Base-by-base conservation (phyloP, 176 grass and related monocot genomes). In the Thalia dealbata region DNA sequence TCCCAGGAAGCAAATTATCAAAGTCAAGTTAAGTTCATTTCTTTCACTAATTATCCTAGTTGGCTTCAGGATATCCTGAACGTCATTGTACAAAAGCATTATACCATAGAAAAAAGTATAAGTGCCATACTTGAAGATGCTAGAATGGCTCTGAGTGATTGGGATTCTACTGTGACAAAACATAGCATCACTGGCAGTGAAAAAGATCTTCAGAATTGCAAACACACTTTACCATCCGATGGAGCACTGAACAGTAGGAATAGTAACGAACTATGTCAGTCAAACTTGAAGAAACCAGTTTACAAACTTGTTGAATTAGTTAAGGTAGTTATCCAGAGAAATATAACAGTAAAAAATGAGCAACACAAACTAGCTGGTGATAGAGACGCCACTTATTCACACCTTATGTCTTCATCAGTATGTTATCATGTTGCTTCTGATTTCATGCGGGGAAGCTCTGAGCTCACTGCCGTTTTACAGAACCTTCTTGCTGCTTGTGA, bases 71-170 rank as follows among this genome's bases (percentile, higher is more conserved):
- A 83, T 68, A 84, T 91, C 14, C 78, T 85, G 77, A 28, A 78
- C 55, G 70, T 96, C 12, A 83, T 89, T 18, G 55, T 79, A 24
- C 71, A 82, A 0, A 81, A 81, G 81, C 88, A 91, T 72, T 80
- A 96, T 74, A 68, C 80, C 35, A 81, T 61, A 19, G 77, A 85
- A 25, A 70, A 84, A 72, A 87, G 79, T 58, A 32, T 85, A 10
- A 73, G 77, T 19, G 18, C 30, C 43, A 85, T 96, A 62, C 27
- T 96, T 75, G 77, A 89, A 10, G 76, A 85, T 64, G 83, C 91
- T 51, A 55, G 70, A 19, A 77, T 52, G 50, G 81, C 75, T 63
- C 13, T 91, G 82, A 75, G 73, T 61, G 50, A 79, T 21, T 74
- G 42, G 27, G 58, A 78, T 16, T 69, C 72, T 74, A 50, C 12